phyloP scores from a whole-genome alignment of 805 yeast genomes.

The Yarrowia sp. region DNA sequence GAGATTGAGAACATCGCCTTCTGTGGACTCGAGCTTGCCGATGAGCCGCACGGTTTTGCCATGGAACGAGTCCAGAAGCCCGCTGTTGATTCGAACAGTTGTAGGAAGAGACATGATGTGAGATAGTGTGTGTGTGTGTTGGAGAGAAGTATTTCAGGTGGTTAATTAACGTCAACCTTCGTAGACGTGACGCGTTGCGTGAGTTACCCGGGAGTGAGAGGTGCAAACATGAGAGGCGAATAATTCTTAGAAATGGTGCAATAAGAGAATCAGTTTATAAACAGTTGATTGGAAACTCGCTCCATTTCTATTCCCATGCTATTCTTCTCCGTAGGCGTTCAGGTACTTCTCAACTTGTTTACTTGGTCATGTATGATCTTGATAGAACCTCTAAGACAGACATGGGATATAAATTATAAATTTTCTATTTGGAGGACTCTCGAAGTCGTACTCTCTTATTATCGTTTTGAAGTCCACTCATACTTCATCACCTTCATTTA shows the following conservation, averaged over 20 bases:
- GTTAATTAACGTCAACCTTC: conserved; percentile 12
- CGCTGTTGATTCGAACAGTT: conserved; percentile 50
- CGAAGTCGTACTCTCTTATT: too few relatives aligned
- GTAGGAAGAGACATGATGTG: conserved; percentile 25
- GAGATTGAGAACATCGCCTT: conserved; percentile 44
- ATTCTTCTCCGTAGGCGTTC: too few relatives aligned
- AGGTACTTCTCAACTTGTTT: too few relatives aligned
- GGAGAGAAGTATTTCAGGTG: background rate
- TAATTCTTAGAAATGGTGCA: too few relatives aligned
- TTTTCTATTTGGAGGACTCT: too few relatives aligned
- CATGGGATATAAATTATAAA: too few relatives aligned
- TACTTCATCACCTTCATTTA: too few relatives aligned
- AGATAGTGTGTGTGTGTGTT: background rate
- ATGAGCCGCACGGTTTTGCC: conserved; percentile 47
- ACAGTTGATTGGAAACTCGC: background rate
- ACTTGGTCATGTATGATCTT: background rate
- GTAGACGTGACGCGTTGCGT: conserved; percentile 32
- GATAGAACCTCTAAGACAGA: too few relatives aligned
- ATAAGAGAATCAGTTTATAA: too few relatives aligned
- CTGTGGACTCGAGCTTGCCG: conserved; percentile 48
- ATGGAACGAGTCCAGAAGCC: conserved; percentile 43
- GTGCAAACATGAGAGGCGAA: background rate
- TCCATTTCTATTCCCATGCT: background rate
- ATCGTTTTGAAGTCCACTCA: too few relatives aligned
- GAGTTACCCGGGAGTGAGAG: conserved; percentile 31